These are phyloP conservation scores for Phaeodactylum tricornutum DNA, from an alignment of 108 stramenopile species.

Conservation along the genomic window DNA sequence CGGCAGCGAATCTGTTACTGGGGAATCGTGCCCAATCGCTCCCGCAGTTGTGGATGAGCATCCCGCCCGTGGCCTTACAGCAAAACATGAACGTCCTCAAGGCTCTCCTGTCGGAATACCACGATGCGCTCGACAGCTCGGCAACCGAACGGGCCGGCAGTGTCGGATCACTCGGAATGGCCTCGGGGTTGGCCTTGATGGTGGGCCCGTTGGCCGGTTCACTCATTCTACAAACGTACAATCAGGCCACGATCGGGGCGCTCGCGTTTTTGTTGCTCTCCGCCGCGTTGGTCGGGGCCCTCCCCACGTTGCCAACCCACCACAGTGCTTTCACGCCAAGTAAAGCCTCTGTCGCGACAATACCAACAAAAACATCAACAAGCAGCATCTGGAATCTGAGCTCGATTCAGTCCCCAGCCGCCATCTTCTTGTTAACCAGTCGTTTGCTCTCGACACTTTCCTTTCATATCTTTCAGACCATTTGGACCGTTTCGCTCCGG, in stretches of 20 bases:
- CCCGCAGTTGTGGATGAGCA: constrained; percentile 46
- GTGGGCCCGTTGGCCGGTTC: constrained; percentile 54
- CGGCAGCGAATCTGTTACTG: constrained; percentile 28
- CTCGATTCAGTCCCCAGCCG: constrained; percentile 50
- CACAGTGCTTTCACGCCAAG: constrained; percentile 1
- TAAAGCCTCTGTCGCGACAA: constrained; percentile 9
- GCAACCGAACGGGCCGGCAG: constrained; percentile 39
- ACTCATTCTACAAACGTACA: constrained; percentile 27
- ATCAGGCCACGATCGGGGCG: constrained; percentile 33
- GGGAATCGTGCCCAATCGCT: constrained; percentile 24
- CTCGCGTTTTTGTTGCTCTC: constrained; percentile 35
- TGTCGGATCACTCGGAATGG: constrained; percentile 75
- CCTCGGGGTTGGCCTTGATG: constrained; percentile 77
- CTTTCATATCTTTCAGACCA: constrained; percentile 77
- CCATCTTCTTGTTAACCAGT: constrained; percentile 39
- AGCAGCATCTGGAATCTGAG: constrained; percentile 23
- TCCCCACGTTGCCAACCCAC: constrained; percentile 24
- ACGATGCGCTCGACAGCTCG: constrained; percentile 30
- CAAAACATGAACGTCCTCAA: constrained; percentile 75
- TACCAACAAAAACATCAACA: constrained; percentile 10
- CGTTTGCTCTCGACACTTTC: constrained; percentile 63
- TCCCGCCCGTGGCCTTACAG: constrained; percentile 67
- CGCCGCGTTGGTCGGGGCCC: constrained; percentile 12
- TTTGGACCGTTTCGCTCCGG: constrained; percentile 68
- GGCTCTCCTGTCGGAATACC: constrained; percentile 57